Percentiles rank a stretch among this genome's conserved stretches.
Evolutionary conservation across 1,284 basidiomycete genomes (phyloP).

Genomic region (Ganoderma boninense): DNA sequence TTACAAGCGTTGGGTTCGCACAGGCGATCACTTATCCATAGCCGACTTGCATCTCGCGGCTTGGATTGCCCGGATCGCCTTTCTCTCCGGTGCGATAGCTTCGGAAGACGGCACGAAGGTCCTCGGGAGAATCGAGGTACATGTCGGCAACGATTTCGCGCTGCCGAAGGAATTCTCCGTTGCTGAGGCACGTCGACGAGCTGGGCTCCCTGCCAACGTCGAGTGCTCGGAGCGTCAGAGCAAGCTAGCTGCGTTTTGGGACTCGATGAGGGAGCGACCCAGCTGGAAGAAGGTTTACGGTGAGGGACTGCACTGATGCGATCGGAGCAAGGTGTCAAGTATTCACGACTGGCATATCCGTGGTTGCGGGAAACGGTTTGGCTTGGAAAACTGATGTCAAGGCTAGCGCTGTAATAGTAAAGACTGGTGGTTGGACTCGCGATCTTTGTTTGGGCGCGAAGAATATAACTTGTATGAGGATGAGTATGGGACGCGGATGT

Average conservation of each 20-base stretch:
- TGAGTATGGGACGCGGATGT: too few relatives aligned
- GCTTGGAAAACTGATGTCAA: background rate
- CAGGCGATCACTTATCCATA: constrained; percentile 81
- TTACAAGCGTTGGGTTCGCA: constrained; percentile 6
- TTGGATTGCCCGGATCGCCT: constrained; percentile 76
- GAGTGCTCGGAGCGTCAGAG: constrained; percentile 42
- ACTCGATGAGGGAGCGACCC: constrained; percentile 63
- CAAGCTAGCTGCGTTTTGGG: constrained; percentile 73
- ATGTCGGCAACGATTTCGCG: constrained; percentile 55
- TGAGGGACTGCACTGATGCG: constrained; percentile 51
- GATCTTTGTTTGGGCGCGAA: background rate
- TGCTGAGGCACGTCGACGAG: constrained; percentile 42
- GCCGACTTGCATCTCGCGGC: constrained; percentile 84
- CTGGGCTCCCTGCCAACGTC: constrained; percentile 37
- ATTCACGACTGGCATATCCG: background rate
- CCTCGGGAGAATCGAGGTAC: constrained; percentile 58
- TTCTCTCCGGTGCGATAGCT: constrained; percentile 60
- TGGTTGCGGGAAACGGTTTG: background rate
- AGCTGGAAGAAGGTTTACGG: constrained; percentile 78
- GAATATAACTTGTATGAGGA: background rate
- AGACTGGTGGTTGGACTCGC: background rate
- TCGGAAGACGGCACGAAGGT: constrained; percentile 58
- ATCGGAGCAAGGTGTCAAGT: background rate
- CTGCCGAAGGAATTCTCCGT: constrained; percentile 54
- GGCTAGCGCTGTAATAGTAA: constrained; percentile 4